Evolutionary conservation across 106 monocot genomes (phyloP), one percentile per base, ranked within the genome.

Genomic region (Cymbidium sinense): DNA sequence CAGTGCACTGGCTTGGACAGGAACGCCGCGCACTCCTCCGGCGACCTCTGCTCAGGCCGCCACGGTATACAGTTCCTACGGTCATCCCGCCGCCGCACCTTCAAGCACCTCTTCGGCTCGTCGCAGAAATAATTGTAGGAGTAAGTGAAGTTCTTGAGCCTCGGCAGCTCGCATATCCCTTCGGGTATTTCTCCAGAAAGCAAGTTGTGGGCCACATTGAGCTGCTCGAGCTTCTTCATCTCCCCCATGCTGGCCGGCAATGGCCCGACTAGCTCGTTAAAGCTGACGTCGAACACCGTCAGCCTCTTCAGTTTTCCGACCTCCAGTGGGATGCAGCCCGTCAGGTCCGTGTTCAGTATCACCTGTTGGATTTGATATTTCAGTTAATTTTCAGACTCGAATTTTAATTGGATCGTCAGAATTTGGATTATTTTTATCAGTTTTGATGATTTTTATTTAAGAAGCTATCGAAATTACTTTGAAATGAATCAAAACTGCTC

Each of bases 91-190:
- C 79, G 9, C 76, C 70, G 78, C 33, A 84, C 23, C 41, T 29
- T 64, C 30, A 73, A 50, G 73, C 87, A 87, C 51, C 17, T 34
- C 55, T 81, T 76, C 50, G 87, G 82, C 52, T 87, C 87, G 18
- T 75, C 84, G 20, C 82, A 79, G 78, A 87, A 84, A 79, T 77
- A 87, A 43, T 87, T 87, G 37, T 87, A 84, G 20, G 87, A 78
- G 73, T 70, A 87, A 44, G 87, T 87, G 76, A 87, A 87, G 78
- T 87, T 87, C 79, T 76, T 65, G 34, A 87, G 78, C 7, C 35
- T 37, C 43, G 80, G 80, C 41, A 80, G 33, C 27, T 19, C 21
- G 62, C 75, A 80, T 29, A 80, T 75, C 21, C 34, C 34, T 11
- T 15, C 20, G 30, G 80, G 80, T 20, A 80, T 75, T 41, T 27